Conservation (phyloP, 345 rosid genomes). For the Laguncularia racemosa region DNA sequence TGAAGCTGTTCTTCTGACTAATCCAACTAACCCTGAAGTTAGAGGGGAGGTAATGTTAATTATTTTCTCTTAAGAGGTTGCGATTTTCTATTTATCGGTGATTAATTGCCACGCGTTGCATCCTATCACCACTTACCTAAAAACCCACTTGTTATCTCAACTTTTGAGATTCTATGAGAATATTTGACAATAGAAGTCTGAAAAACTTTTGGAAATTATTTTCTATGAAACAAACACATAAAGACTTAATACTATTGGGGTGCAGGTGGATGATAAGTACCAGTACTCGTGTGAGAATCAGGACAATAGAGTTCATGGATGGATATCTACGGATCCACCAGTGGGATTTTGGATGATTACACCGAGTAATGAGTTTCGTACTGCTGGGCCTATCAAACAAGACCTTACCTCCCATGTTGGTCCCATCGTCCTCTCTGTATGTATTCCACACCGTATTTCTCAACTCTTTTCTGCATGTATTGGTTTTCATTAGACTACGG, state of each 20-base stretch:
- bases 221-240: too few relatives aligned
- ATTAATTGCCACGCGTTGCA: too few relatives aligned
- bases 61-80: not conserved
- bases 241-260: not conserved
- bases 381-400: slow-evolving; percentile 71
- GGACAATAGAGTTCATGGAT: slow-evolving; percentile 68
- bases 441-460: slow-evolving; percentile 2
- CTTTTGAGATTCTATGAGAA: too few relatives aligned
- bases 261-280: slow-evolving; percentile 92
- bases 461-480: not conserved
- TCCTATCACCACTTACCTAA: too few relatives aligned
- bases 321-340: slow-evolving; percentile 45
- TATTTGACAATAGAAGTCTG: too few relatives aligned
- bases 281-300: slow-evolving; percentile 54
- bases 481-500: not conserved
- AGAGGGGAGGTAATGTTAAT: slow-evolving; percentile 59
- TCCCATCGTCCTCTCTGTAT: slow-evolving; percentile 55
- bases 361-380: slow-evolving; percentile 59
- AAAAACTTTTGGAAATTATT: too few relatives aligned
- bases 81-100: not conserved
- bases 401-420: slow-evolving; percentile 87
- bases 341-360: slow-evolving; percentile 92
- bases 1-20: slow-evolving; percentile 79
- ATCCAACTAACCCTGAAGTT: slow-evolving; percentile 41
- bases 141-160: too few relatives aligned